phyloP scores from a whole-genome alignment of 129 eudicot species.

The Helianthus tuberosus region DNA sequence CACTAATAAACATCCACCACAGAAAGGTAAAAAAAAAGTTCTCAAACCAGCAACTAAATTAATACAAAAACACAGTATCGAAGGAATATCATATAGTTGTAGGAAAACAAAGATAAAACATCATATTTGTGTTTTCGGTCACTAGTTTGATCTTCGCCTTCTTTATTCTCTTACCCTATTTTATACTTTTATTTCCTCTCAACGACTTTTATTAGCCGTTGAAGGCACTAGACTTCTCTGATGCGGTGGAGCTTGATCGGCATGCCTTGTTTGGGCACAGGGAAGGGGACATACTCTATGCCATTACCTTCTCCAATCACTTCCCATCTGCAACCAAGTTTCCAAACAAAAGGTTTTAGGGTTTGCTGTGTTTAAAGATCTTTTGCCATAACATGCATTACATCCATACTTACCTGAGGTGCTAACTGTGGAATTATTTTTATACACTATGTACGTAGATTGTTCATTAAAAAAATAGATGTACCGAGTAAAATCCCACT shows the following conservation, averaged over 20 bases:
- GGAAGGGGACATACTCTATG: constrained; percentile 76
- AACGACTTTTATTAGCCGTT: not conserved
- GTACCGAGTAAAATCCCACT: too few species aligned
- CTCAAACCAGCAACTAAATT: not conserved
- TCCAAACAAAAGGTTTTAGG: not conserved
- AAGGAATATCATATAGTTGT: not conserved
- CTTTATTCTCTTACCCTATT: not conserved
- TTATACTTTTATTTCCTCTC: not conserved
- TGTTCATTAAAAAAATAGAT: too few species aligned
- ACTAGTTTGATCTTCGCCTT: not conserved
- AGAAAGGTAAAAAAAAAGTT: not conserved
- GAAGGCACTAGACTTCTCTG: constrained; percentile 3
- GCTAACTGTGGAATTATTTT: not conserved
- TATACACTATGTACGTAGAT: not conserved
- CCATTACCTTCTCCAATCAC: constrained; percentile 60
- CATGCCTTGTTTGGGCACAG: constrained; percentile 71
- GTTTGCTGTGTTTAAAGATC: not conserved
- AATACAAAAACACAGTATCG: not conserved
- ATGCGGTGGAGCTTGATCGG: constrained; percentile 43
- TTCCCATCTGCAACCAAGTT: constrained; percentile 55
- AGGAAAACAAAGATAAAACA: too few species aligned
- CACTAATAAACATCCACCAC: not conserved
- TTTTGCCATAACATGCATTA: not conserved
- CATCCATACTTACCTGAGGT: not conserved
- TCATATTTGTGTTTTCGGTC: not conserved